Conservation (phyloP, 768 basidiomycete species). For the Lentinula aciculospora region DNA sequence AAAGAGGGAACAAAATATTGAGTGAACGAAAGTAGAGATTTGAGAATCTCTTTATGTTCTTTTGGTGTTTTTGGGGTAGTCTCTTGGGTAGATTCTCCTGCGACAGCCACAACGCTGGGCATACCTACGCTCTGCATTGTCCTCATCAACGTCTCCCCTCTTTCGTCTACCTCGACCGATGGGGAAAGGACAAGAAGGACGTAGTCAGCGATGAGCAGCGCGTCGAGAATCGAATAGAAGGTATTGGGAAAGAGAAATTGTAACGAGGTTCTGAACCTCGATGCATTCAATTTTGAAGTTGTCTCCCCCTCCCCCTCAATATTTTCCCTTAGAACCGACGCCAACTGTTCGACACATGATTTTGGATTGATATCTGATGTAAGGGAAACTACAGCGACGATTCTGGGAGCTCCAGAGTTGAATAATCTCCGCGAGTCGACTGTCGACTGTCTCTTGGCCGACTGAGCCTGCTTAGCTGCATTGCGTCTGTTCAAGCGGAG, state of each 20-base stretch:
- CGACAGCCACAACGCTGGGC: slow-evolving; percentile 73
- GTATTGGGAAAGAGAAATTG: slow-evolving; percentile 81
- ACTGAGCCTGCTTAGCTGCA: slow-evolving; percentile 78
- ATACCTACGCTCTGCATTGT: slow-evolving; percentile 89
- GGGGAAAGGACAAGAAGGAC: slow-evolving; percentile 82
- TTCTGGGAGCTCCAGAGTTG: slow-evolving; percentile 71
- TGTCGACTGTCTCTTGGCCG: slow-evolving; percentile 62
- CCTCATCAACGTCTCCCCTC: slow-evolving; percentile 85
- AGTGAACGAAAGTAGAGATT: slow-evolving; percentile 90
- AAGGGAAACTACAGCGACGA: slow-evolving; percentile 85
- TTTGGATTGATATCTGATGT: slow-evolving; percentile 56
- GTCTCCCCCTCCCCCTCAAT: slow-evolving; percentile 24
- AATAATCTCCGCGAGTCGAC: slow-evolving; percentile 74
- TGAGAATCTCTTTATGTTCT: slow-evolving; percentile 56
- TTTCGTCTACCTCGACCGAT: slow-evolving; percentile 71
- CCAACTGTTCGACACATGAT: slow-evolving; percentile 50
- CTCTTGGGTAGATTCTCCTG: slow-evolving; percentile 36
- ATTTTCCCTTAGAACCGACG: slow-evolving; percentile 49
- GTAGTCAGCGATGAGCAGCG: slow-evolving; percentile 86
- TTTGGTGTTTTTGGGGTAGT: neutral
- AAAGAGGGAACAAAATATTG: slow-evolving; percentile 91
- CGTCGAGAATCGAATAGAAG: slow-evolving; percentile 78
- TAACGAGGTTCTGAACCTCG: slow-evolving; percentile 84
- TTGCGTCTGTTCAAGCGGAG: slow-evolving; percentile 75
- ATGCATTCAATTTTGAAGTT: slow-evolving; percentile 51